Percentiles rank a stretch among this genome's conserved stretches.
Conservation (phyloP, 2,329 filamentous ascomycete species). For the Aspergillus fijiensis region DNA sequence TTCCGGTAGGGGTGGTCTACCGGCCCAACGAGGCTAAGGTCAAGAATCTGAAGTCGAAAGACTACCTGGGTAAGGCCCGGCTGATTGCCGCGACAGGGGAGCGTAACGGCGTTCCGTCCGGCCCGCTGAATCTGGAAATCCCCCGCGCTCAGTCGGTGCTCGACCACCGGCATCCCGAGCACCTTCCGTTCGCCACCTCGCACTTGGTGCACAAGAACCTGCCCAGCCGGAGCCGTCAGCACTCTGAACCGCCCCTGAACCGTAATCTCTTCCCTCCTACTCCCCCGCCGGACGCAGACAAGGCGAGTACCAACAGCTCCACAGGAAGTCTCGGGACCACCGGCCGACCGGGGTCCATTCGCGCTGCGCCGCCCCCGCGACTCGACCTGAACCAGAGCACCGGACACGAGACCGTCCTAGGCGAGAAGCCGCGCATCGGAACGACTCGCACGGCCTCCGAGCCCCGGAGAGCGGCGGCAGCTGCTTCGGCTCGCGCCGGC, state of each 20-base stretch:
- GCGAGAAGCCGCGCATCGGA: conserved; percentile 45
- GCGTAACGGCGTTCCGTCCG: conserved; percentile 72
- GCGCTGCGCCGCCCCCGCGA: conserved; percentile 49
- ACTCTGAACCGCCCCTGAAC: conserved; percentile 76
- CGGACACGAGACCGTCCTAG: neutral
- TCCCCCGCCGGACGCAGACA: conserved; percentile 89
- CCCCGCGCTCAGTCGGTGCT: conserved; percentile 24
- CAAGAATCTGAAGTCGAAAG: conserved; percentile 95
- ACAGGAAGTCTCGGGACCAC: conserved; percentile 33
- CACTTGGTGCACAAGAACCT: conserved; percentile 89
- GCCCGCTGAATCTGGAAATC: conserved; percentile 58
- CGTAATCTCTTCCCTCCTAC: conserved; percentile 93
- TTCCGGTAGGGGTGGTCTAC: conserved; percentile 93
- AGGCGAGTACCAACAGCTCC: conserved; percentile 40
- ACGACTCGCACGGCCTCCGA: conserved; percentile 54
- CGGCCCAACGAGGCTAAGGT: conserved; percentile 96
- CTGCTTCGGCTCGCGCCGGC: conserved; percentile 28
- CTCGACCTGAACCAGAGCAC: conserved; percentile 35
- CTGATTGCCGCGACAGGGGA: conserved; percentile 80
- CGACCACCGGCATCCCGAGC: conserved; percentile 80
- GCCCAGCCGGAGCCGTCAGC: conserved; percentile 71
- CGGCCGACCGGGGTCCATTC: conserved; percentile 51
- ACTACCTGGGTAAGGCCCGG: conserved; percentile 95
- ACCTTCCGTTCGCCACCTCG: conserved; percentile 86
- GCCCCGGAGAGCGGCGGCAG: conserved; percentile 41